Base-by-base conservation (phyloP, 352 stramenopile species). In the Phytophthora ohioensis region DNA sequence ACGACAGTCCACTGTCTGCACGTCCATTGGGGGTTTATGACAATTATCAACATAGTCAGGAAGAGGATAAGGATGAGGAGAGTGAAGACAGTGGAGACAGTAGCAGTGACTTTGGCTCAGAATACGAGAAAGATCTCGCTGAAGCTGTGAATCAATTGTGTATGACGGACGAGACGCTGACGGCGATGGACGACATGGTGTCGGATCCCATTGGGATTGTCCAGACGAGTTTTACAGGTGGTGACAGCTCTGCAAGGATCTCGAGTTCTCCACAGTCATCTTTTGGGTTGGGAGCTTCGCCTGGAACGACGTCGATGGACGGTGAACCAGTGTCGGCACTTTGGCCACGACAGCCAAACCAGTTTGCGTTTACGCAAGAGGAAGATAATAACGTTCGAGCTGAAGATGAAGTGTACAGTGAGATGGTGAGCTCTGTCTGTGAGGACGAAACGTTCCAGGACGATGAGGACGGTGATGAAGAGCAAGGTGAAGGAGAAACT, bases 321-420 rank as follows among this genome's bases (percentile, higher is more conserved):
- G 88, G 83, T 11, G 85, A 95, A 35, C 88, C 88, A 1, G 79
- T 87, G 34, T 85, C 85, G 36, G 88, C 88, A 7, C 67, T 95
- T 10, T 95, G 88, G 88, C 88, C 88, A 30, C 79, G 88, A 15
- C 85, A 91, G 56, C 88, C 88, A 9, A 85, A 94, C 57, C 83
- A 95, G 68, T 95, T 95, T 59, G 88, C 85, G 7, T 95, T 95
- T 52, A 93, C 88, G 12, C 88, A 95, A 64, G 87, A 93, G 59
- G 87, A 95, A 68, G 87, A 95, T 51, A 78, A 75, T 32, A 84
- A 80, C 10, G 47, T 75, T 8, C 71, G 80, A 27, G 80, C 67
- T 8, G 83, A 93, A 69, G 88, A 94, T 36, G 88, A 94, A 58
- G 82, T 95, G 5, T 95, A 95, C 74, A 92, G 83, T 41, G 88